Percentiles rank a stretch among this genome's conserved stretches.
phyloP scores from a whole-genome alignment of 768 basidiomycete species.

The Trichaptum fuscoviolaceum region DNA sequence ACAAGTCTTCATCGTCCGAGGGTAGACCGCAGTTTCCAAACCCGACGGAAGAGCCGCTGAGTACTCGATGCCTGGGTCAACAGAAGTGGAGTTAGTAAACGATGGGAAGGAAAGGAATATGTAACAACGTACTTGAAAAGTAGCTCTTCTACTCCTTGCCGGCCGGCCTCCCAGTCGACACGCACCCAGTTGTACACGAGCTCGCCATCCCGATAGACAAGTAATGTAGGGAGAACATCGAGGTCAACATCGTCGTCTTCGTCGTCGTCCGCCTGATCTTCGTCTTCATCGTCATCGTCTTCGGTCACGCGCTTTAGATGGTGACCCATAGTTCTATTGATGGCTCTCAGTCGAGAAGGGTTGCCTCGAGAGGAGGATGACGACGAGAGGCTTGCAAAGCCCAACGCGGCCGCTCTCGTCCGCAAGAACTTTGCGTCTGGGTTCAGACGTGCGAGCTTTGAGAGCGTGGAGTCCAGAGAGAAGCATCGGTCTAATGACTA shows the following conservation, averaged over 20 bases:
- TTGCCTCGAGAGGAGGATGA: conserved; percentile 15
- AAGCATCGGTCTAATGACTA: conserved; percentile 78
- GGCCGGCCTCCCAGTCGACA: conserved; percentile 80
- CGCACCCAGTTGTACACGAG: conserved; percentile 88
- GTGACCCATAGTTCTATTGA: conserved; percentile 15
- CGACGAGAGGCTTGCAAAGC: conserved; percentile 49
- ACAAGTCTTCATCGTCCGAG: conserved; percentile 34
- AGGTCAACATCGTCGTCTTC: conserved; percentile 58
- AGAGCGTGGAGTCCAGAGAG: conserved; percentile 58
- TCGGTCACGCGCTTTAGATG: conserved; percentile 17
- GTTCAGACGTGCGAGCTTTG: conserved; percentile 62
- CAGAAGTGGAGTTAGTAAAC: neutral
- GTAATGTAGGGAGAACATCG: conserved; percentile 73
- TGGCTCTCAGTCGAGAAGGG: conserved; percentile 10
- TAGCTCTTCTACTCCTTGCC: conserved; percentile 62
- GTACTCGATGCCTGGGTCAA: conserved; percentile 33
- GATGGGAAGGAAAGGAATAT: conserved; percentile 7
- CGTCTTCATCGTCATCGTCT: conserved; percentile 40
- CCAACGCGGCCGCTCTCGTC: conserved; percentile 68
- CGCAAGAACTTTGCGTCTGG: conserved; percentile 79
- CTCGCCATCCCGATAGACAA: conserved; percentile 74
- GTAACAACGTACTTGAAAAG: conserved; percentile 47
- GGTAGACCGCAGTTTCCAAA: conserved; percentile 44
- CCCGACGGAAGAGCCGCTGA: conserved; percentile 29
- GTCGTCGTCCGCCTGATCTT: conserved; percentile 26